Percentiles rank a stretch among this genome's conserved stretches.
Conservation (phyloP, 2,329 filamentous ascomycete species). For the Curvularia hawaiiensis region DNA sequence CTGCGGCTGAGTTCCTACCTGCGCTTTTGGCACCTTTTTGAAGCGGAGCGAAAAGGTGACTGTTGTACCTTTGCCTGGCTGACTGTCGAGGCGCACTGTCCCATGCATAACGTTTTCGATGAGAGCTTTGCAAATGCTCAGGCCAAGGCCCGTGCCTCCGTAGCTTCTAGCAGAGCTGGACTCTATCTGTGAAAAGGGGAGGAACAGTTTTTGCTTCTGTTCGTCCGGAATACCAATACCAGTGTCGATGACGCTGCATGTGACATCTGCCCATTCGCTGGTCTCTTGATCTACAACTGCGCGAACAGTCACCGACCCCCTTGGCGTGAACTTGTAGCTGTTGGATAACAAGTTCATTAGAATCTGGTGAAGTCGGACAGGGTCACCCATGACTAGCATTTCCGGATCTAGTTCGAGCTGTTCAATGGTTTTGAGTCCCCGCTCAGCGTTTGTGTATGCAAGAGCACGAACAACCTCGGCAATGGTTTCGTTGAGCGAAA, state of each 20-base stretch:
- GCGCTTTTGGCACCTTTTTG: conserved; percentile 73
- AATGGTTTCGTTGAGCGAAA: conserved; percentile 63
- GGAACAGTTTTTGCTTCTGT: conserved; percentile 83
- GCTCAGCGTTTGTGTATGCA: conserved; percentile 66
- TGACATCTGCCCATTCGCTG: conserved; percentile 72
- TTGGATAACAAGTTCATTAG: conserved; percentile 86
- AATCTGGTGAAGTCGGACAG: conserved; percentile 58
- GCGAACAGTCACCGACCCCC: conserved; percentile 82
- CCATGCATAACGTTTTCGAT: conserved; percentile 93
- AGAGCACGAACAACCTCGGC: conserved; percentile 67
- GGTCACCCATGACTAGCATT: conserved; percentile 58
- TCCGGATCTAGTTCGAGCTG: conserved; percentile 60
- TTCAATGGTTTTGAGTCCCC: conserved; percentile 64
- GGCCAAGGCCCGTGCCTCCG: conserved; percentile 85
- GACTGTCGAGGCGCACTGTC: conserved; percentile 79
- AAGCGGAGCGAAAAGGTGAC: conserved; percentile 85
- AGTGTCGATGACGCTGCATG: conserved; percentile 86
- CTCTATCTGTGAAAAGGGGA: conserved; percentile 92
- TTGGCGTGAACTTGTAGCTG: conserved; percentile 91
- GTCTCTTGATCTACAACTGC: conserved; percentile 75
- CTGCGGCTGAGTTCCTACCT: conserved; percentile 52
- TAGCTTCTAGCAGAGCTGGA: conserved; percentile 89
- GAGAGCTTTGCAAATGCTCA: conserved; percentile 93
- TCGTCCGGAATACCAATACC: conserved; percentile 88
- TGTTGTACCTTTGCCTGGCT: conserved; percentile 71